A percentile compares a stretch with the other conserved stretches of the same genome.
These are phyloP conservation scores for Cyanidioschyzon merolae DNA, from an alignment of 23 red algal genomes.

Conservation along the genomic window DNA sequence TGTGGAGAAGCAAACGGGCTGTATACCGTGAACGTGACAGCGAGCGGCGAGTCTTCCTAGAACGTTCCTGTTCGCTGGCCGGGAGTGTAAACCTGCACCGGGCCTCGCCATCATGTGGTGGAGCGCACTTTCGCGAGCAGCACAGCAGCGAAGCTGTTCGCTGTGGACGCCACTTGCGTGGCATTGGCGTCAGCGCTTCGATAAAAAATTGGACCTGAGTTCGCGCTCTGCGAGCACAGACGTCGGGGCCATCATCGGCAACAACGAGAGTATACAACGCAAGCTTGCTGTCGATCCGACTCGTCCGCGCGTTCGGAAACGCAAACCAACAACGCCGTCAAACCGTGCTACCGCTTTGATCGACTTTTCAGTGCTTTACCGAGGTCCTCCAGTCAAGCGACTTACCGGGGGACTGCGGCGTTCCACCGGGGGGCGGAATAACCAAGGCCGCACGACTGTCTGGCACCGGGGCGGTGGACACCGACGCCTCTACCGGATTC, in stretches of 20 bases:
- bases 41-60: no score
- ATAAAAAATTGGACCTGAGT: neutral
- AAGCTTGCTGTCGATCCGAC: constrained; percentile 17
- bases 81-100: no score
- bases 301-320: constrained; percentile 55
- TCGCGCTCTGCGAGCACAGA: neutral
- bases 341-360: constrained; percentile 69
- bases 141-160: no score
- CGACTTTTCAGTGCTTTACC: constrained; percentile 63
- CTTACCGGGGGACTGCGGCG: constrained; percentile 39
- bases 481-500: constrained; percentile 76
- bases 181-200: neutral
- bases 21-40: no score
- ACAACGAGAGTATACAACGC: neutral
- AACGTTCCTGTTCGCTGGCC: no score
- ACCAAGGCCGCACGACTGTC: constrained; percentile 49
- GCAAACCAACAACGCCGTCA: constrained; percentile 74
- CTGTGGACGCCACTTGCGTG: neutral
- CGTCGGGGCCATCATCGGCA: neutral
- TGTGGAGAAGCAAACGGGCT: no score
- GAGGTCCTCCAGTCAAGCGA: constrained; percentile 47
- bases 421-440: constrained; percentile 46
- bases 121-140: no score
- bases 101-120: no score
- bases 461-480: constrained; percentile 72